Evolutionary conservation across 2,329 filamentous ascomycete species (phyloP), one percentile per base, ranked within the genome.

Genomic region (Fusarium humuli): DNA sequence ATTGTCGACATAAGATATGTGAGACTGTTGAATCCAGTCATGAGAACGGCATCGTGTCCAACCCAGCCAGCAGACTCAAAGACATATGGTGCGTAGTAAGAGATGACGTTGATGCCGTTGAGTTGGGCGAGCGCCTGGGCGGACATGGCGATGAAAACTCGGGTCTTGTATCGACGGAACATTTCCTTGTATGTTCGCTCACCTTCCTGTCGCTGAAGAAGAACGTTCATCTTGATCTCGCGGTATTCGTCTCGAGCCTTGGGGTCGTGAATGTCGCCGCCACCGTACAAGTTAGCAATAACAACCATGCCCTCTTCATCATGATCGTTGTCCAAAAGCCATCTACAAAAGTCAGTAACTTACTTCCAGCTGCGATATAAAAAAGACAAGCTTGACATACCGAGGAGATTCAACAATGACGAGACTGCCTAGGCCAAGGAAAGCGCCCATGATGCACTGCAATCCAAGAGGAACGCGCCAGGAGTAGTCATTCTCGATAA

Each of bases 21-120:
- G 70, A 89, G 91, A 60, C 90, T 93, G 82, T 98, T 99, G 80
- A 98, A 93, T 59, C 96, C 96, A 9, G 96, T 97, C 96, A 98
- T 98, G 66, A 98, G 87, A 69, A 98, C 92, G 7, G 96, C 96
- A 63, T 94, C 87, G 72, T 95, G 93, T 29, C 95, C 96, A 58
- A 89, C 83, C 96, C 95, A 98, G n/a, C 96, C 95, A 40, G 96
- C 96, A 64, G 94, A 94, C 81, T 98, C 94, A 76, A 99, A 98
- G 18, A 98, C 95, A 59, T 97, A 90, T 0, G 96, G 96, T 2
- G 96, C 96, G 78, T 99, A 99, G 85, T 98, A 99, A 2, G 95
- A 98, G 70, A 99, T 99, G 78, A 99, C 96, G 81, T 99, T 99
- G 84, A 99, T 99, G 71, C 96, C 96, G 83, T 98, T 98, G 57